Base-by-base conservation (phyloP, 768 basidiomycete genomes). In the Cyathus striatus region DNA sequence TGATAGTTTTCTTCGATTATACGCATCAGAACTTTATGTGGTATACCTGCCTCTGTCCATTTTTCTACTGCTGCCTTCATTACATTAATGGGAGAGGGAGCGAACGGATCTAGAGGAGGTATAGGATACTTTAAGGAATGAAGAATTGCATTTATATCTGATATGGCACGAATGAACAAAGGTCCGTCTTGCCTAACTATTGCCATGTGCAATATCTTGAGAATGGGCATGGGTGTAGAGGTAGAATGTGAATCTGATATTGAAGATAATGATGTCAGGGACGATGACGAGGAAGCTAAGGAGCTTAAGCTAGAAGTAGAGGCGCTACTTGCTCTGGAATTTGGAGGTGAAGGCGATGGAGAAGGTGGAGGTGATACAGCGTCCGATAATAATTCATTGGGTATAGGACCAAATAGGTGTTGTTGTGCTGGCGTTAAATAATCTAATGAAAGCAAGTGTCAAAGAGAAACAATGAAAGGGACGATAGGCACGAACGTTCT, bases 1-100 rank as follows among this genome's bases (percentile, higher is more conserved):
- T 97, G 91, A 55, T 99, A 98, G 26, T 84, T 88, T 68, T 97
- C 92, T 34, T 93, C 91, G 41, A 88, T 72, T 38, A 95, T 76
- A 32, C 85, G 81, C 66, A 81, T 73, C 44, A 86, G 68, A 2
- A 93, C 76, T 24, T 76, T 72, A 37, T 79, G 69, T 0, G 82
- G 86, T 21, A 93, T 57, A 3, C 78, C 81, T 1, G 54, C 64
- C 16, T 65, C 53, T 0, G 62, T 63, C 83, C 84, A 87, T 0
- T 62, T 52, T 27, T 66, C 60, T 4, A 81, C 66, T 2, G 63
- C 58, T 16, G 67, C 58, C 56, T 67, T 76, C 12, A 89, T 58
- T 1, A 63, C 48, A 47, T 86, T 86, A 3, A 60, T 62, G 1
- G 64, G 62, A 0, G 62, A 45, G 0, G 70, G 66, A 2, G 61